A percentile compares a stretch with the other conserved stretches of the same genome.
These are phyloP conservation scores for Nevesoporus exiguus DNA, from an alignment of 768 basidiomycete species.

Conservation along the genomic window DNA sequence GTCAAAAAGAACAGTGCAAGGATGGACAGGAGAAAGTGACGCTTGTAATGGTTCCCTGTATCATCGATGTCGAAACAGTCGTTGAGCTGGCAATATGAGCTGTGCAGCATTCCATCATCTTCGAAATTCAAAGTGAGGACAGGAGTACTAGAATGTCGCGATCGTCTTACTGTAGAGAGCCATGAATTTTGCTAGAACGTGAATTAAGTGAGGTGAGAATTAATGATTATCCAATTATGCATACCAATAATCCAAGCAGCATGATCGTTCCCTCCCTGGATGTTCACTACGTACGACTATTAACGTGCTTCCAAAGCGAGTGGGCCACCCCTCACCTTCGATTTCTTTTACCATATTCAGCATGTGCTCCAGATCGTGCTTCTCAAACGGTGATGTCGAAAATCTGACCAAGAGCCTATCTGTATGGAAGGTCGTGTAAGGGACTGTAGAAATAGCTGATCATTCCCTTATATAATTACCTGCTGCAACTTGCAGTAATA, in stretches of 20 bases:
- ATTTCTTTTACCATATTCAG: conserved; percentile 29
- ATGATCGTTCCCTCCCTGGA: conserved; percentile 6
- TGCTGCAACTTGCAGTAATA: conserved; percentile 30
- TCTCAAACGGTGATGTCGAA: conserved; percentile 30
- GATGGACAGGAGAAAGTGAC: conserved; percentile 16
- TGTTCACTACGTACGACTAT: conserved; percentile 6
- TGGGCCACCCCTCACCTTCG: conserved; percentile 11
- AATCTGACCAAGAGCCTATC: conserved; percentile 31
- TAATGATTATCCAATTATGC: not conserved
- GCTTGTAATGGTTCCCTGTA: conserved; percentile 18
- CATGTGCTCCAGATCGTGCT: conserved; percentile 22
- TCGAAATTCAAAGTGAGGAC: not conserved
- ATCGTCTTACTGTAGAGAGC: conserved; percentile 25
- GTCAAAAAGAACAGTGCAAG: conserved; percentile 22
- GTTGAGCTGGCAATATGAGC: conserved; percentile 30
- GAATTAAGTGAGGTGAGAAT: conserved; percentile 2
- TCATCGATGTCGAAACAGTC: conserved; percentile 32
- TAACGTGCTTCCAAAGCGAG: not conserved
- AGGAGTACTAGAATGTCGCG: not conserved
- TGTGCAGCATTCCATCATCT: conserved; percentile 27
- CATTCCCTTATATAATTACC: conserved; percentile 19
- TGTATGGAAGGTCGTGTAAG: conserved; percentile 2
- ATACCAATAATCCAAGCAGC: conserved; percentile 29
- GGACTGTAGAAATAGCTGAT: not conserved
- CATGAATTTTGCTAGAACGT: conserved; percentile 27